These are phyloP conservation scores for Fusarium haematococcum DNA, from an alignment of 2,329 filamentous ascomycete species.

Conservation along the genomic window DNA sequence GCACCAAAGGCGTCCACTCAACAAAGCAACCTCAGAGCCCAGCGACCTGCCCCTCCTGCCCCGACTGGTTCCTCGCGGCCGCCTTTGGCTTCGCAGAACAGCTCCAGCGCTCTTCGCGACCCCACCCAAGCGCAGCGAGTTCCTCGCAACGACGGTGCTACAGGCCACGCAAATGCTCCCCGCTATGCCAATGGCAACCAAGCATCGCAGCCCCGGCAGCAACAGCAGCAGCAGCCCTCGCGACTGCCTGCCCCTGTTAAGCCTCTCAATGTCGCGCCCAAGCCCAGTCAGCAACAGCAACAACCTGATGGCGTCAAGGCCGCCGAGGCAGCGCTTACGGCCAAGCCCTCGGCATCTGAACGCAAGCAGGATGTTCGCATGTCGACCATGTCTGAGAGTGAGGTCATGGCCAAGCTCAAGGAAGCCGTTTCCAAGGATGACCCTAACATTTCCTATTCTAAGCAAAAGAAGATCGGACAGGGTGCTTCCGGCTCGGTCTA, in stretches of 20 bases:
- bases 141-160: constrained; percentile 60
- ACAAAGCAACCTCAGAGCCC: constrained; percentile 72
- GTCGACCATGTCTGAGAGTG: constrained; percentile 97
- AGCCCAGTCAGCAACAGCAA: constrained; percentile 63
- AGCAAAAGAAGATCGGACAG: constrained; percentile 99
- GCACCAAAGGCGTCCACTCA: constrained; percentile 73
- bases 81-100: constrained; percentile 62
- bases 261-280: constrained; percentile 81
- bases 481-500: constrained; percentile 98
- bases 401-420: constrained; percentile 96
- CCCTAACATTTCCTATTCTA: constrained; percentile 94
- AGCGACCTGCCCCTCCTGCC: constrained; percentile 84
- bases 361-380: constrained; percentile 95
- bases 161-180: constrained; percentile 62
- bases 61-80: constrained; percentile 59
- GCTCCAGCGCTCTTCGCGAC: constrained; percentile 58
- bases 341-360: constrained; percentile 79
- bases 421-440: constrained; percentile 97
- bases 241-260: constrained; percentile 74
- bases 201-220: constrained; percentile 61
- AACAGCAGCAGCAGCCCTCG: constrained; percentile 60
- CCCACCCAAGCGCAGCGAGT: constrained; percentile 55
- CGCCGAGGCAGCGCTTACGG: constrained; percentile 87
- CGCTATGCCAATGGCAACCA: constrained; percentile 68
- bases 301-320: constrained; percentile 82